Conservation (phyloP, 139 green algal species). For the Chlorella sp. region DNA sequence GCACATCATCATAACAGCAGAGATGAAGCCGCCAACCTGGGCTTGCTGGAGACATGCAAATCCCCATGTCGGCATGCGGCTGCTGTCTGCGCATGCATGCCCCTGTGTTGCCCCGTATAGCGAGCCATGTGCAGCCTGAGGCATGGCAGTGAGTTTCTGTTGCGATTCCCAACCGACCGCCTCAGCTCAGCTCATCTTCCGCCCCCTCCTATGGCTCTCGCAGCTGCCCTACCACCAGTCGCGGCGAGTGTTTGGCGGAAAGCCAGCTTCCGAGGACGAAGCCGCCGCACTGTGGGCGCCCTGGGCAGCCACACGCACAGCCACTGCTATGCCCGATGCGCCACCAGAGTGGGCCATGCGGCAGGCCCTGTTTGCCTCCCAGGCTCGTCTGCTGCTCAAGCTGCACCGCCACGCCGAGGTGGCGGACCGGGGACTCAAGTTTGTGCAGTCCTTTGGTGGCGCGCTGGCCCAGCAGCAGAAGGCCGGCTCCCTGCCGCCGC, state of each 20-base stretch:
- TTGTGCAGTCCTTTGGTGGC: slow-evolving; percentile 61
- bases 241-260: slow-evolving; percentile 26
- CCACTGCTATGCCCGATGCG: slow-evolving; percentile 22
- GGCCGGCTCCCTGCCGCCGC: slow-evolving; percentile 34
- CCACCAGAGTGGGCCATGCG: slow-evolving; percentile 79
- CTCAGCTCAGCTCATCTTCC: no score
- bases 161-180: no score
- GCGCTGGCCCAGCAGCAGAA: slow-evolving; percentile 55
- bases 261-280: slow-evolving; percentile 58
- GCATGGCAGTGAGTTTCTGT: no score
- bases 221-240: slow-evolving; percentile 25
- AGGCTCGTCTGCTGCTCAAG: slow-evolving; percentile 70
- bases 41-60: not conserved
- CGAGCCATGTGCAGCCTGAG: slow-evolving; percentile 58
- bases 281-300: slow-evolving; percentile 59
- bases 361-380: slow-evolving; percentile 91
- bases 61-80: not conserved
- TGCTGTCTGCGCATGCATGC: no score
- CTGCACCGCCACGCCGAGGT: slow-evolving; percentile 59
- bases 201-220: not conserved
- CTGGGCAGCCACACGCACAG: slow-evolving; percentile 59
- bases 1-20: no score
- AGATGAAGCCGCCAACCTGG: not conserved
- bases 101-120: no score
- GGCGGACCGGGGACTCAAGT: slow-evolving; percentile 74